These are phyloP conservation scores for Auricularia auricula-judae DNA, from an alignment of 768 basidiomycete genomes.

Conservation along the genomic window DNA sequence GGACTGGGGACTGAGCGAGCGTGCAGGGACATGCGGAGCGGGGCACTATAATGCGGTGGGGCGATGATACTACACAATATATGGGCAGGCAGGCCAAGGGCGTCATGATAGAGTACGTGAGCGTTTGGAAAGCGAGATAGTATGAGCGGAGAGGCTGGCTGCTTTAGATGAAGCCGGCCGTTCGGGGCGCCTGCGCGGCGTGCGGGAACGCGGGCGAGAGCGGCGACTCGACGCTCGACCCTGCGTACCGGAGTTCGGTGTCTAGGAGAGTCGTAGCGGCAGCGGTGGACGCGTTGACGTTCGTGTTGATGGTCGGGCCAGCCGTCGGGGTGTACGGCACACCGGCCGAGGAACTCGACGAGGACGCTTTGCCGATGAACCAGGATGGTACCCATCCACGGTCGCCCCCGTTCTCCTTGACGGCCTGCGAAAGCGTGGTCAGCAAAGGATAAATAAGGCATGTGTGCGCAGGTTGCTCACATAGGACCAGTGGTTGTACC, in stretches of 20 bases:
- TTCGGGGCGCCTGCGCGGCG: conserved; percentile 16
- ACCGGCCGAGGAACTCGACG: conserved; percentile 20
- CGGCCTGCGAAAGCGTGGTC: conserved; percentile 43
- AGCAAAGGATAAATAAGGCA: not conserved
- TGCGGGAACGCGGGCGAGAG: conserved; percentile 76
- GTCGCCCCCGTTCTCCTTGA: conserved; percentile 87
- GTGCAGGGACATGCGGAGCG: no score
- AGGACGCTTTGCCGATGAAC: conserved; percentile 83
- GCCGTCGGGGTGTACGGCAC: conserved; percentile 37
- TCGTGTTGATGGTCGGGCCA: conserved; percentile 12
- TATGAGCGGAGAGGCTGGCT: not conserved
- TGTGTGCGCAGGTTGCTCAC: conserved; percentile 30
- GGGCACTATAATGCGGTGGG: no score
- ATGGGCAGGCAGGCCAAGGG: not conserved
- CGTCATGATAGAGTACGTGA: not conserved
- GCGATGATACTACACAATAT: not conserved
- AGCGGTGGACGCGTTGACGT: not conserved
- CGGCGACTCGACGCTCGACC: conserved; percentile 41
- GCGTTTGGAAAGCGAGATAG: not conserved
- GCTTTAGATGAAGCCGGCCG: conserved; percentile 3
- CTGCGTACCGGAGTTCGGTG: conserved; percentile 12
- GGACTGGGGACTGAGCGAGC: no score
- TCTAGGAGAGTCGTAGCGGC: conserved; percentile 8
- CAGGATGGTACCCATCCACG: conserved; percentile 98
- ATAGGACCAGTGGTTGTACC: conserved; percentile 97